Evolutionary conservation across 2,329 filamentous ascomycete species (phyloP).

Genomic region (Aspergillus jensenii): DNA sequence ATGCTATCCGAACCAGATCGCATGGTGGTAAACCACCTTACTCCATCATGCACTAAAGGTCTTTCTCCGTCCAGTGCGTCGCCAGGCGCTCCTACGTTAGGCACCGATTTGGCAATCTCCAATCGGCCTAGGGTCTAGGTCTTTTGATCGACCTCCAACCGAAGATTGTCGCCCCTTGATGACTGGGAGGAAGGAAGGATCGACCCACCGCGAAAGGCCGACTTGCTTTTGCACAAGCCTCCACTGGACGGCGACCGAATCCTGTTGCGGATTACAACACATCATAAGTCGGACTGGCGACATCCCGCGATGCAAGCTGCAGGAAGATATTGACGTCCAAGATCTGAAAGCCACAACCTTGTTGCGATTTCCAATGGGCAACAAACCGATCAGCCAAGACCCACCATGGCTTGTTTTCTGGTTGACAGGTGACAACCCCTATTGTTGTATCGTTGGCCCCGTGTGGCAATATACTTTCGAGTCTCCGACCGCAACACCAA

Average conservation of each 20-base stretch:
- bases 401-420: background rate
- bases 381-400: background rate
- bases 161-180: background rate
- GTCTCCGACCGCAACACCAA: background rate
- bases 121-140: background rate
- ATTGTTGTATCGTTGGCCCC: background rate
- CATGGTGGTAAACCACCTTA: background rate
- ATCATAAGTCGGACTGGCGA: background rate
- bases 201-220: background rate
- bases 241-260: constrained; percentile 3
- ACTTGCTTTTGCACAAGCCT: constrained; percentile 1
- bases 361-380: background rate
- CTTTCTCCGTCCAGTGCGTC: background rate
- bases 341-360: constrained; percentile 7
- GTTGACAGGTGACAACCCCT: background rate
- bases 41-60: background rate
- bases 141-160: background rate
- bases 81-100: background rate
- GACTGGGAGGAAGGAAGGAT: background rate
- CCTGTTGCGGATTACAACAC: constrained; percentile 4
- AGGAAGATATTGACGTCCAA: background rate
- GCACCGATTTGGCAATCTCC: background rate
- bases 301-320: background rate
- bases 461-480: background rate
- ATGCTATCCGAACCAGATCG: background rate